phyloP scores from a whole-genome alignment of 192 early-diverging fungal species.

The Mortierella antarctica region DNA sequence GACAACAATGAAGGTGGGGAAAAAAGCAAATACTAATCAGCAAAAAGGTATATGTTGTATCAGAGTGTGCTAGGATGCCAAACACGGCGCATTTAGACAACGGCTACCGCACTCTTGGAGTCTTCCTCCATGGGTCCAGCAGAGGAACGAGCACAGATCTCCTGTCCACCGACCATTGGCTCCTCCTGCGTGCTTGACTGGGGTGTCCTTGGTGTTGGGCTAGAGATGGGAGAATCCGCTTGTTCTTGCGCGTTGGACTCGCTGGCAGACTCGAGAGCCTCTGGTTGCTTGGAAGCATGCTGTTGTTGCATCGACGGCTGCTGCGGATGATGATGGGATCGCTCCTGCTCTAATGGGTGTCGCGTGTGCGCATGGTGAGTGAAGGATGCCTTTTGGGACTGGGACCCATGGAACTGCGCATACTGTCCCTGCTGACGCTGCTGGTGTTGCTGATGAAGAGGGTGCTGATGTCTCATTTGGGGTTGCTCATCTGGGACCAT shows the following conservation, averaged over 20 bases:
- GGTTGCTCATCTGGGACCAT: background rate
- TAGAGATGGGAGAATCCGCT: conserved; percentile 39
- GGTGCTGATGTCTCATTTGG: conserved; percentile 3
- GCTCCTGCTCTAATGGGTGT: conserved; percentile 17
- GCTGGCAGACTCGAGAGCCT: background rate
- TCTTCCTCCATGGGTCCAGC: conserved; percentile 44
- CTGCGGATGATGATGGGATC: conserved; percentile 18
- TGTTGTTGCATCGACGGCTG: conserved; percentile 5
- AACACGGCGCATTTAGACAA: conserved; percentile 9
- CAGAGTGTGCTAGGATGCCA: background rate
- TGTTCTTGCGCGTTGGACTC: conserved; percentile 16
- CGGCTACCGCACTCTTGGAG: conserved; percentile 26
- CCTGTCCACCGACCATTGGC: conserved; percentile 10
- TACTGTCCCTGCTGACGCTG: conserved; percentile 4
- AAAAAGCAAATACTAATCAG: background rate
- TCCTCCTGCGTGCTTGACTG: conserved; percentile 27
- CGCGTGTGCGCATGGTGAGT: conserved; percentile 8
- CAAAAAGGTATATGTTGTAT: background rate
- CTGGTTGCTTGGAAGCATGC: background rate
- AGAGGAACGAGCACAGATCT: conserved; percentile 23
- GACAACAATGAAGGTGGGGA: background rate
- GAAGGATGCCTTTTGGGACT: conserved; percentile 13
- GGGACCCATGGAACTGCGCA: conserved; percentile 19
- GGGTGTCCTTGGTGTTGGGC: conserved; percentile 41
- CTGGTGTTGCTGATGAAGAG: conserved; percentile 2